Evolutionary conservation across 2,329 filamentous ascomycete genomes (phyloP), one percentile per base, ranked within the genome.

Genomic region (Hypocreales sp.): DNA sequence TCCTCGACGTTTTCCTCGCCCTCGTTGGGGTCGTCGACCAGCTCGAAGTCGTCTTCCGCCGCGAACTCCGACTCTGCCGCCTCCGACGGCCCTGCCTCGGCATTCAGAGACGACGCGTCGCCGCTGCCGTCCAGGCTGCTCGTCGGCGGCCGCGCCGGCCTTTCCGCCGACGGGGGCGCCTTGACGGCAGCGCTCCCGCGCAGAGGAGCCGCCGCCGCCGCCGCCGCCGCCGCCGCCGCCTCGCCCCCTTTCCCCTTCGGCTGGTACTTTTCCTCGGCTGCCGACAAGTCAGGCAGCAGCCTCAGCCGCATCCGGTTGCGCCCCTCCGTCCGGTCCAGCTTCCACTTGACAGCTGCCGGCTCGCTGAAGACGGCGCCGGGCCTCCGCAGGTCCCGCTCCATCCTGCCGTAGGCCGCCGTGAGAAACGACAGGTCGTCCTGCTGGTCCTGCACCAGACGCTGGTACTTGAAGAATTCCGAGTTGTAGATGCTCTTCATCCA

Each of bases 401-500:
- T 77, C 44, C 77, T 83, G 5, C 69, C 67, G 46, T 90, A 84
- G 1, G 76, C 67, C 0, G 79, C 72, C 22, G 72, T 70, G 34
- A 92, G 67, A 45, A 83, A 94, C 1, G 67, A 64, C 31, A 81
- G 67, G 42, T 86, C 87, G 45, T 98, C 90, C 40, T 94, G 84
- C 42, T 93, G 82, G 42, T 98, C 92, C 50, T 98, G 90, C 29
- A 84, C 56, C 11, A 81, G 67, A 35, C 90, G 68, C 47, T 95
- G 87, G 37, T 92, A 78, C 47, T 93, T 95, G 45, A 87, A 70
- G 38, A 90, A 78, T 47, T 98, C 90, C 0, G 87, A 83, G 26
- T 79, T 75, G 49, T 87, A 90, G 22, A 98, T 93, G 41, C 93
- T 95, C 40, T 86, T 83, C 59, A 87, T 79, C 90, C 87, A 98